phyloP scores from a whole-genome alignment of 1,284 basidiomycete species.

The Pseudozyma thailandica region DNA sequence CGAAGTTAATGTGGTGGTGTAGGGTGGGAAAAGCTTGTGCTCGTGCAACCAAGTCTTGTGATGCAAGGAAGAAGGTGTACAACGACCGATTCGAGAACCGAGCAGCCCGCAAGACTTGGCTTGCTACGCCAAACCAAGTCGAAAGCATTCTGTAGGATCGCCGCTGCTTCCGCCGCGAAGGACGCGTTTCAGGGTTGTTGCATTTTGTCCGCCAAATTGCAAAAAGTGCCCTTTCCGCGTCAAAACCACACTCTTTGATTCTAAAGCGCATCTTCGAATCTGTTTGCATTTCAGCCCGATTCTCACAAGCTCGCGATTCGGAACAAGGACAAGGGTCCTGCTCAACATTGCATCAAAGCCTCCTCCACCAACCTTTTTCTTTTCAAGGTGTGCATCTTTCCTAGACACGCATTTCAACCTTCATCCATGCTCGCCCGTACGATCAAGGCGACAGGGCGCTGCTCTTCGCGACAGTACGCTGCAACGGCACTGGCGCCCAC shows the following conservation, averaged over 20 bases:
- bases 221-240: conserved; percentile 5
- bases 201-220: not conserved
- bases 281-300: not conserved
- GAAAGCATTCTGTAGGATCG: not conserved
- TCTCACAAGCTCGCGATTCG: not conserved
- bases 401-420: not conserved
- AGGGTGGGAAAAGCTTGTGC: too few species aligned
- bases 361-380: not conserved
- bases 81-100: not conserved
- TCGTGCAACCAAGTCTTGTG: too few species aligned
- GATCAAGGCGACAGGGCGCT: conserved; percentile 1
- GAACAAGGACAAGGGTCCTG: not conserved
- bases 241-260: not conserved
- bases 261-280: not conserved
- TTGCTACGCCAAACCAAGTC: not conserved
- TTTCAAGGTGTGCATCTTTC: not conserved
- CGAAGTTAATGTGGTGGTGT: too few species aligned
- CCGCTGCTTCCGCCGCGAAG: conserved; percentile 1
- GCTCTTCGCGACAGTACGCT: not conserved
- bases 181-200: conserved; percentile 7
- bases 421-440: conserved; percentile 7
- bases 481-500: not conserved
- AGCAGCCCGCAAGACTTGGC: not conserved
- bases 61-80: not conserved
- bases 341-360: not conserved